phyloP scores from a whole-genome alignment of 192 early-diverging fungal genomes.

The Coemansia sp. region DNA sequence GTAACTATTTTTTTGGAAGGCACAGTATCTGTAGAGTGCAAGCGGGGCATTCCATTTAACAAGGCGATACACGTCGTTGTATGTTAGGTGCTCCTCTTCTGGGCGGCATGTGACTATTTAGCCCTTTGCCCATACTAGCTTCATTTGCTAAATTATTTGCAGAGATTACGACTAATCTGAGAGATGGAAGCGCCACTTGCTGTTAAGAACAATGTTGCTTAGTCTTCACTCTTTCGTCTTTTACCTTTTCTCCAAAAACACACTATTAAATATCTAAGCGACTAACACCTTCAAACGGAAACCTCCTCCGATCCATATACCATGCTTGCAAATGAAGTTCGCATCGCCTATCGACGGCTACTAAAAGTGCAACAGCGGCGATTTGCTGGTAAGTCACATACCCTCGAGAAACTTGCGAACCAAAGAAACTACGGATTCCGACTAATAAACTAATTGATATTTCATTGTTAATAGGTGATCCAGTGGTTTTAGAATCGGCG shows the following conservation, averaged over 20 bases:
- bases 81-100: too few relatives aligned
- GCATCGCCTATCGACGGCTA: slow-evolving; percentile 39
- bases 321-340: slow-evolving; percentile 36
- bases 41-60: too few relatives aligned
- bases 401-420: background rate
- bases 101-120: too few relatives aligned
- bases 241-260: background rate
- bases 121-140: too few relatives aligned
- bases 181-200: too few relatives aligned
- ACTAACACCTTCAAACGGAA: background rate
- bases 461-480: slow-evolving; percentile 18
- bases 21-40: too few relatives aligned
- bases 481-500: slow-evolving; percentile 22
- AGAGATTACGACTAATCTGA: too few relatives aligned
- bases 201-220: too few relatives aligned
- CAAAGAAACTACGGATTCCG: background rate
- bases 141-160: too few relatives aligned
- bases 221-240: too few relatives aligned
- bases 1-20: too few relatives aligned
- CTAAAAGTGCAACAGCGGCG: slow-evolving; percentile 37
- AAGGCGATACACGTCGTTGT: too few relatives aligned
- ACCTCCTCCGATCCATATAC: background rate
- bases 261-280: background rate
- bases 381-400: slow-evolving; percentile 27
- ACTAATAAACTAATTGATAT: background rate